These are phyloP conservation scores for Beauveria sp. DNA, from an alignment of 2,329 filamentous ascomycete genomes.

Conservation along the genomic window DNA sequence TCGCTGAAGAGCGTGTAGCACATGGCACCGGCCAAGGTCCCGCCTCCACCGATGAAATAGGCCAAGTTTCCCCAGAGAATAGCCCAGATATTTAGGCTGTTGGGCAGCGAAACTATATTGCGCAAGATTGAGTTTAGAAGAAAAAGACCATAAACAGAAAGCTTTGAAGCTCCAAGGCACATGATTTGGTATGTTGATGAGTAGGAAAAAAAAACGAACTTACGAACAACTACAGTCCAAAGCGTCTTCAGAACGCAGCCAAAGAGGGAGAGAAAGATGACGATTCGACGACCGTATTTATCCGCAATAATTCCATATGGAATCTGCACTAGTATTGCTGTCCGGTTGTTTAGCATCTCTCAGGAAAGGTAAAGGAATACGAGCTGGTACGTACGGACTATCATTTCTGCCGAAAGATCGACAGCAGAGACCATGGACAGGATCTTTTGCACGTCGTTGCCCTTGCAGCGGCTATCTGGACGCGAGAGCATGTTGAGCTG, in stretches of 20 bases:
- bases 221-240: slow-evolving; percentile 27
- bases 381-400: slow-evolving; percentile 32
- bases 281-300: slow-evolving; percentile 35
- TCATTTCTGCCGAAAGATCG: slow-evolving; percentile 34
- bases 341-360: neutral
- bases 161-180: too few species aligned
- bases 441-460: slow-evolving; percentile 38
- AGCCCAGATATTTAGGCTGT: slow-evolving; percentile 33
- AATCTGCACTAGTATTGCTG: slow-evolving; percentile 35
- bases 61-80: slow-evolving; percentile 27
- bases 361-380: neutral
- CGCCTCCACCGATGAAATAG: slow-evolving; percentile 35
- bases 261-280: slow-evolving; percentile 31
- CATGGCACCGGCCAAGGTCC: slow-evolving; percentile 33
- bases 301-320: slow-evolving; percentile 41
- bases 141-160: neutral
- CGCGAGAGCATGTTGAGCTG: slow-evolving; percentile 20
- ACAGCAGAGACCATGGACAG: slow-evolving; percentile 46
- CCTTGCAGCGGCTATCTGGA: slow-evolving; percentile 42
- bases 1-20: slow-evolving; percentile 39
- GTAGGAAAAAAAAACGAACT: slow-evolving; percentile 11
- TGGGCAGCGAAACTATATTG: slow-evolving; percentile 26
- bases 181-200: neutral
- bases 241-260: slow-evolving; percentile 21
- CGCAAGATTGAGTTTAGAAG: neutral